Evolutionary conservation across 2,329 filamentous ascomycete genomes (phyloP).

Genomic region (Fusarium sp.): DNA sequence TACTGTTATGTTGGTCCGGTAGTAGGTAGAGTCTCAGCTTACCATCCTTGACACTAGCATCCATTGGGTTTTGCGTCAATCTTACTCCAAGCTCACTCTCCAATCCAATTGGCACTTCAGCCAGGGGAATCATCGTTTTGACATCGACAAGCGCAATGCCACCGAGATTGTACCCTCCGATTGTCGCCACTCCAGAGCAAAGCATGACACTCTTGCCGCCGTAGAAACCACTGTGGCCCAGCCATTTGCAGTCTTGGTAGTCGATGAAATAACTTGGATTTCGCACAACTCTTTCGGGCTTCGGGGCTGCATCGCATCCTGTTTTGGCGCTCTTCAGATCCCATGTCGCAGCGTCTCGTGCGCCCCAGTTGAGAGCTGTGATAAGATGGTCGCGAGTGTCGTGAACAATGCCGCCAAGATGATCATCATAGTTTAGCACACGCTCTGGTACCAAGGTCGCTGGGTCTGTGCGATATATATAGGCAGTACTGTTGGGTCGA

Average conservation of each 20-base stretch:
- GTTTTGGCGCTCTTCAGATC: conserved; percentile 39
- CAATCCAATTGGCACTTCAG: conserved; percentile 60
- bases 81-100: conserved; percentile 54
- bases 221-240: conserved; percentile 56
- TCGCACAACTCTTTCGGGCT: conserved; percentile 33
- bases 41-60: conserved; percentile 58
- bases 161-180: conserved; percentile 54
- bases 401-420: conserved; percentile 62
- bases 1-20: conserved; percentile 61
- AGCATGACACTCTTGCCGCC: conserved; percentile 59
- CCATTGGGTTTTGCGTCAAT: conserved; percentile 63
- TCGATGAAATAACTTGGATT: conserved; percentile 62
- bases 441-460: conserved; percentile 51
- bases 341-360: conserved; percentile 56
- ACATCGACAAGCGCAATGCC: conserved; percentile 62
- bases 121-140: conserved; percentile 58
- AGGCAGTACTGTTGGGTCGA: conserved; percentile 60
- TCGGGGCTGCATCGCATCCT: conserved; percentile 34
- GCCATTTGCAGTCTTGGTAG: conserved; percentile 66
- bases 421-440: conserved; percentile 55
- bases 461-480: conserved; percentile 56
- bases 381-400: conserved; percentile 53
- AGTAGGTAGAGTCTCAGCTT: conserved; percentile 60
- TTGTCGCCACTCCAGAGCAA: conserved; percentile 59
- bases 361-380: conserved; percentile 61